Conservation (phyloP, 352 stramenopile species). For the Thalassiosira allenii region DNA sequence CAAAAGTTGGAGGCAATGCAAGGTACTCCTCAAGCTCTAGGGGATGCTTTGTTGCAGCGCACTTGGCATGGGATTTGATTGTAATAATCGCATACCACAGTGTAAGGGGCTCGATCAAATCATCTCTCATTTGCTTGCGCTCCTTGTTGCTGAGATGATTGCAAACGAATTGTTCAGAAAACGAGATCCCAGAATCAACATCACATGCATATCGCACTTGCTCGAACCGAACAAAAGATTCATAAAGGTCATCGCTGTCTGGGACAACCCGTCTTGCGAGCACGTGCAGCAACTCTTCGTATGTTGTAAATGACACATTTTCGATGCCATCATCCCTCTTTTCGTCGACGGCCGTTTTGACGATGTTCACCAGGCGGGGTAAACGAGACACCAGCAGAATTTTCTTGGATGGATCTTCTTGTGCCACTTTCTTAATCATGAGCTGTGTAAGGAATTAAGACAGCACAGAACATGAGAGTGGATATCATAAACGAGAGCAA, state of each 20-base stretch:
- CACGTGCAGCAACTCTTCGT: constrained; percentile 36
- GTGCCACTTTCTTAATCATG: constrained; percentile 34
- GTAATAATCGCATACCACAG: constrained; percentile 44
- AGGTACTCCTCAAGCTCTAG: constrained; percentile 38
- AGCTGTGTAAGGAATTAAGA: constrained; percentile 12
- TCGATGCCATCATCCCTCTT: constrained; percentile 2
- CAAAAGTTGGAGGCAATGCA: constrained; percentile 18
- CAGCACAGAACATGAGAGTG: neutral
- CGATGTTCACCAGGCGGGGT: constrained; percentile 32
- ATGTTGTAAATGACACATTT: constrained; percentile 42
- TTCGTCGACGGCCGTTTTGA: constrained; percentile 45
- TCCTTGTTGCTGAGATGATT: constrained; percentile 20
- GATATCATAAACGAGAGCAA: neutral
- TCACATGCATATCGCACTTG: constrained; percentile 35
- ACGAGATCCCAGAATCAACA: constrained; percentile 26
- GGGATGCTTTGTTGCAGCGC: constrained; percentile 24
- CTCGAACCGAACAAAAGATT: constrained; percentile 38
- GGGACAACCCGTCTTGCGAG: constrained; percentile 31
- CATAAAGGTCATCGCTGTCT: constrained; percentile 23
- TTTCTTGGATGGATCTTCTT: constrained; percentile 10
- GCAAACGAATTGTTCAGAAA: constrained; percentile 18
- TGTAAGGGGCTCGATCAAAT: constrained; percentile 29
- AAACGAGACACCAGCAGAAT: constrained; percentile 37
- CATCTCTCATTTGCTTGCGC: constrained; percentile 12
- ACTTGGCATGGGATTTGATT: constrained; percentile 36